Evolutionary conservation across 805 yeast species (phyloP).

Genomic region (Cyberlindnera amylophila): DNA sequence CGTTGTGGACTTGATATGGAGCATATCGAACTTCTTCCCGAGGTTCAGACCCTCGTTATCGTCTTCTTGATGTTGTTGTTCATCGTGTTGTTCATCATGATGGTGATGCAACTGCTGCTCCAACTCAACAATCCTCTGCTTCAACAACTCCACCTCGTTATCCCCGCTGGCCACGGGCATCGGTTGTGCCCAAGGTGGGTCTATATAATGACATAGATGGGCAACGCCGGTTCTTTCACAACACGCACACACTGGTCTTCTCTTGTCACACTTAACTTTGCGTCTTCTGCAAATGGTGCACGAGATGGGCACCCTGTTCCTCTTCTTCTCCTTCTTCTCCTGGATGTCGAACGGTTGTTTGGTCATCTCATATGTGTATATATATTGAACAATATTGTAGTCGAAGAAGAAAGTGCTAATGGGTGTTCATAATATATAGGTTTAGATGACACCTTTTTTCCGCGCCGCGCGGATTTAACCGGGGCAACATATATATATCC

Average conservation of each 20-base stretch:
- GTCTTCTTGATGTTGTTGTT: conserved; percentile 2
- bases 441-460: no score
- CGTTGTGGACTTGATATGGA: conserved; percentile 39
- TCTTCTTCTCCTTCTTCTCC: conserved; percentile 9
- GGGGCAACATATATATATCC: no score
- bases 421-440: no score
- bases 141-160: conserved; percentile 48
- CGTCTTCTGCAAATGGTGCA: conserved; percentile 46
- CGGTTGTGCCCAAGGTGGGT: conserved; percentile 58
- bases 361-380: no score
- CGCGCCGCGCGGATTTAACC: no score
- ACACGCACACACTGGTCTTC: conserved; percentile 53
- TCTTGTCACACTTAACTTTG: conserved; percentile 47
- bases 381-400: no score
- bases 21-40: conserved; percentile 41
- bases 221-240: conserved; percentile 56
- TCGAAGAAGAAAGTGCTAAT: no score
- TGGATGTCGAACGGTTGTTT: no score
- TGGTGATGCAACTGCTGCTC: conserved; percentile 32
- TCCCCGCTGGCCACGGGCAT: conserved; percentile 38
- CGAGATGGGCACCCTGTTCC: conserved; percentile 47
- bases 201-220: conserved; percentile 53
- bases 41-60: conserved; percentile 30
- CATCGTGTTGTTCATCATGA: no score
- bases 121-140: conserved; percentile 48